Base-by-base conservation (phyloP, 2,329 filamentous ascomycete genomes). In the Ophiocordyceps robertsii region DNA sequence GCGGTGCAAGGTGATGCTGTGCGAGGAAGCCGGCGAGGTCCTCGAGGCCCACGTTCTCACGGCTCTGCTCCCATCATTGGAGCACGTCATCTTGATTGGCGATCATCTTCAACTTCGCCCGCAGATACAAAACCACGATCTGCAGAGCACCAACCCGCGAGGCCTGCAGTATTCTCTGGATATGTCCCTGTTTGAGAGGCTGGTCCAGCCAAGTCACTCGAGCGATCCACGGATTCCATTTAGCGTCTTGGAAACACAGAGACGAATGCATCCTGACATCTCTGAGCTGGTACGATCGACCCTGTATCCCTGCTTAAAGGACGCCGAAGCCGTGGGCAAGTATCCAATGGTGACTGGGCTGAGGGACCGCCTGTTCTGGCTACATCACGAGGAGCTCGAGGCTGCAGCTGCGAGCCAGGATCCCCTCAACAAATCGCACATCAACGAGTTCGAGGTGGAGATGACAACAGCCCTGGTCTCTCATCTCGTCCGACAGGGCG, bases 21-120 rank as follows among this genome's bases (percentile, higher is more conserved):
- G 75, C 30, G 80, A 85, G 53, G 80, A 85, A 51, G 80, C 80
- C 2, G 80, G 72, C 0, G 80, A 85, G 47, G 74, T 84, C 0
- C 62, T 84, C 29, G 81, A 85, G 53, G 65, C 74, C 0, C 78
- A 84, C 45, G 61, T 74, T 3, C 53, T 84, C 1, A 74, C 75
- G 0, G 68, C 78, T 0, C 54, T 84, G 4, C 59, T 80, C 0
- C 77, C 77, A 0, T 68, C 68, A 0, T 54, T 81, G 0, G 68
- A 83, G 53, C 79, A 84, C 44, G 60, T 67, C 6, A 74, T 83
- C 16, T 64, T 77, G 13, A 81, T 82, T 33, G 77, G 79, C 0
- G 79, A 82, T 49, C 77, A 81, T 44, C 60, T 68, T 17, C 77
- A 82, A 50, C 64, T 82, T 1, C 69, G 77, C 1, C 77, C 77